These are phyloP conservation scores for Aspergillus nomiae DNA, from an alignment of 2,329 filamentous ascomycete species.

Conservation along the genomic window DNA sequence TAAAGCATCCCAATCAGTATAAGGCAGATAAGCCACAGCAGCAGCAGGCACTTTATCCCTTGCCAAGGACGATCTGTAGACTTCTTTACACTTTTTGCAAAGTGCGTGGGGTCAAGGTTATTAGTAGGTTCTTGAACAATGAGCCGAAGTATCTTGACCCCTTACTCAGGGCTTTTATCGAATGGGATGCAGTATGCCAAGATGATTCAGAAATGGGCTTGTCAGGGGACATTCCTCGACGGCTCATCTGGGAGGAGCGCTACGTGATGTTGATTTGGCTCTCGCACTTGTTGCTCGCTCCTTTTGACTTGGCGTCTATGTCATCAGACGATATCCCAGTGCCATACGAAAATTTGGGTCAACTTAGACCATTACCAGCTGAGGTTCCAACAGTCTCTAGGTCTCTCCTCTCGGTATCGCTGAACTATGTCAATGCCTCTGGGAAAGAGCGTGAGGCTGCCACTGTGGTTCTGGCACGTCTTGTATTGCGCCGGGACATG, in stretches of 20 bases:
- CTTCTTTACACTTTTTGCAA: conserved; percentile 92
- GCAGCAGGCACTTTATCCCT: conserved; percentile 46
- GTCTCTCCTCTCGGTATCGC: conserved; percentile 69
- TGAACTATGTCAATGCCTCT: conserved; percentile 70
- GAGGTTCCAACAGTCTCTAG: conserved; percentile 70
- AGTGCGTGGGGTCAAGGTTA: conserved; percentile 88
- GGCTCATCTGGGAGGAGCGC: conserved; percentile 80
- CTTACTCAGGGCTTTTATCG: conserved; percentile 74
- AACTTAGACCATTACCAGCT: conserved; percentile 51
- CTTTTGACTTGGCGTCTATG: conserved; percentile 87
- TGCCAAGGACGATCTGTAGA: conserved; percentile 72
- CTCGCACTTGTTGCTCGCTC: conserved; percentile 77
- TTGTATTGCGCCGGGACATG: conserved; percentile 87
- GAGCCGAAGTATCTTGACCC: conserved; percentile 84
- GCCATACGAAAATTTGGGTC: conserved; percentile 34
- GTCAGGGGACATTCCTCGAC: conserved; percentile 23
- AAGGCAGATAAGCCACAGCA: conserved; percentile 35
- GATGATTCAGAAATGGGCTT: conserved; percentile 17
- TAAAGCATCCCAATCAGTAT: conserved; percentile 45
- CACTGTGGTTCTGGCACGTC: conserved; percentile 75
- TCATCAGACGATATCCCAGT: conserved; percentile 55
- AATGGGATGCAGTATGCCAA: conserved; percentile 42
- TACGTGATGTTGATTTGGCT: conserved; percentile 89
- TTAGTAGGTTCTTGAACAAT: conserved; percentile 86
- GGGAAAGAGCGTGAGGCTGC: conserved; percentile 90